Evolutionary conservation across 768 basidiomycete genomes (phyloP).

Genomic region (Fomitopsis serialis): DNA sequence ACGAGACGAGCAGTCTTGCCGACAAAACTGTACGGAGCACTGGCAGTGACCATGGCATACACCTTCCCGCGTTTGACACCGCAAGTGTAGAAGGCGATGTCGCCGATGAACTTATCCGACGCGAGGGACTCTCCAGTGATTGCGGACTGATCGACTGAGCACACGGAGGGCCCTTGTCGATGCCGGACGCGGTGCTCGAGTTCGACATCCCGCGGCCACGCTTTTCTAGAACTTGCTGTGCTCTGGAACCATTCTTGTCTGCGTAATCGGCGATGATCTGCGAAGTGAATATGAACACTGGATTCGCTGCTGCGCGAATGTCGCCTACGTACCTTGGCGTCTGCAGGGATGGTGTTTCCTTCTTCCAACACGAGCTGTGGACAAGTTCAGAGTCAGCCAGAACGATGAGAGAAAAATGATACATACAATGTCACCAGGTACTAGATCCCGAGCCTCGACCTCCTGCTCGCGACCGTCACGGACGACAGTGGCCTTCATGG

Average conservation of each 20-base stretch:
- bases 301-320: slow-evolving; percentile 1
- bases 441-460: slow-evolving; percentile 39
- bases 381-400: background rate
- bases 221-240: slow-evolving; percentile 25
- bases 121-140: slow-evolving; percentile 46
- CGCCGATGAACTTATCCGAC: slow-evolving; percentile 40
- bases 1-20: slow-evolving; percentile 40
- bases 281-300: background rate
- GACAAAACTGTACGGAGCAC: slow-evolving; percentile 38
- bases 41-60: slow-evolving; percentile 30
- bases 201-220: slow-evolving; percentile 3
- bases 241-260: slow-evolving; percentile 30
- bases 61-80: slow-evolving; percentile 32
- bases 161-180: slow-evolving; percentile 36
- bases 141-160: slow-evolving; percentile 39
- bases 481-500: slow-evolving; percentile 33
- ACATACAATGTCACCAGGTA: slow-evolving; percentile 35
- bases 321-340: slow-evolving; percentile 29
- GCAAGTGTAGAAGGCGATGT: slow-evolving; percentile 36
- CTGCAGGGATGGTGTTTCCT: slow-evolving; percentile 41
- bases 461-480: slow-evolving; percentile 36
- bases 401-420: background rate
- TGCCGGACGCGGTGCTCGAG: background rate
- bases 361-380: slow-evolving; percentile 32
- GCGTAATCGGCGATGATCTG: slow-evolving; percentile 35